Evolutionary conservation across 1,284 basidiomycete species (phyloP), one percentile per base, ranked within the genome.

Genomic region (Ceraceosorus bombacis): DNA sequence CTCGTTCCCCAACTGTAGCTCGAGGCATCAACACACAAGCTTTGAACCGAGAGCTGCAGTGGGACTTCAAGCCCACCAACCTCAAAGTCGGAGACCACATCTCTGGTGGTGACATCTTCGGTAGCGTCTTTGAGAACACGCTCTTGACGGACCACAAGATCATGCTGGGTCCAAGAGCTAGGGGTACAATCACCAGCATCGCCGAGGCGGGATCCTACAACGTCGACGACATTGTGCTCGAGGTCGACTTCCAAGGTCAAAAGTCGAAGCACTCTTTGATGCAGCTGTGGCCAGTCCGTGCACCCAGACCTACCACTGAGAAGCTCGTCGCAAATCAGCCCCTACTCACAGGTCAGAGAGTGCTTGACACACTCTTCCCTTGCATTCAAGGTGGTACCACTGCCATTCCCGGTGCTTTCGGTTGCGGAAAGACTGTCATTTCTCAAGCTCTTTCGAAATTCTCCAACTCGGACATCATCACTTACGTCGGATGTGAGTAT

Each of bases 301-400:
- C 94, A 27, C 93, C 95, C 58, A 86, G 95, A 65, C 95, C 95
- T 15, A 89, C 92, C 49, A 82, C 89, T 46, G 89, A 97, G 81
- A 98, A 98, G 81, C 85, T 90, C 71, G 93, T 88, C 5, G 93
- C 94, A 59, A 85, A 95, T 78, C 86, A 86, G 79, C 95, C 95
- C 41, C 83, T 99, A 27, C 82, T 94, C 59, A 99, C 95, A 56
- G 95, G 95, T 57, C 94, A 99, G 80, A 89, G 94, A 72, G 92
- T 99, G 65, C 82, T 99, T 59, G 94, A 99, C 76, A 90, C 94
- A 10, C 83, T 98, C 62, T 99, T 98, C 85, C 95, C 95, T 82
- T 94, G 91, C 79, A 93, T 98, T 4, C 95, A 98, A 81, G 95
- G 95, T 71, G 95, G 95, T 62, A 98, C 95, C 7, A 99, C 95